Evolutionary conservation across 2,329 filamentous ascomycete genomes (phyloP), one percentile per base, ranked within the genome.

Genomic region (Fusarium brachygibbosum): DNA sequence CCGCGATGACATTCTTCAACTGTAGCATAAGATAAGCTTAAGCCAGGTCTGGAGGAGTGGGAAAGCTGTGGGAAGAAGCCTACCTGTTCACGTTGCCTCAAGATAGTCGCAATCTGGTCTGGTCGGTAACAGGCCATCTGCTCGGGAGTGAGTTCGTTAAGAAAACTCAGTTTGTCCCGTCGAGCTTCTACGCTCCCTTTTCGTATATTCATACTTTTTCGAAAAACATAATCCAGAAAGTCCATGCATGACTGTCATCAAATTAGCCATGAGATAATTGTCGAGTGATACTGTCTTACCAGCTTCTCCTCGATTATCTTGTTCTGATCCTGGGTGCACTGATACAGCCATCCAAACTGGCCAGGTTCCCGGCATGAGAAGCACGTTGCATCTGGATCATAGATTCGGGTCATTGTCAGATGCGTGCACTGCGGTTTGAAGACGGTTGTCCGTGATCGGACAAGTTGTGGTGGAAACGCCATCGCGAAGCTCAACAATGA

Each of bases 311-410:
- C 79, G 25, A 79, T 76, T 46, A 80, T 70, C 49, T 82, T 79
- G 31, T 87, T 83, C 13, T 81, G 81, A 71, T 94, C 91, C 75
- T 92, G 87, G 14, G 84, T 86, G 77, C 93, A 96, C 62, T 86
- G 83, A 77, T 93, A 96, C 23, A 96, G 80, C 87, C 91, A 96
- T 28, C 91, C 91, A 54, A 90, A 83, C 17, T 83, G 79, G 1
- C 90, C 86, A 2, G 78, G 77, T 40, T 80, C 79, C 38, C 81
- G 80, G 72, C 93, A 96, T 25, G 83, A 75, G 10, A 84, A 79
- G 79, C 93, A 96, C 19, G 77, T 74, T 46, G 82, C 77, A 29
- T 82, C 76, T 21, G 79, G 60, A 34, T 85, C 85, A 71, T 89
- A 92, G 44, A 93, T 77, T 29, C 90, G 87, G 12, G 88, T 87